These are phyloP conservation scores for Aspergillus caelatus DNA, from an alignment of 2,329 filamentous ascomycete species.

Conservation along the genomic window DNA sequence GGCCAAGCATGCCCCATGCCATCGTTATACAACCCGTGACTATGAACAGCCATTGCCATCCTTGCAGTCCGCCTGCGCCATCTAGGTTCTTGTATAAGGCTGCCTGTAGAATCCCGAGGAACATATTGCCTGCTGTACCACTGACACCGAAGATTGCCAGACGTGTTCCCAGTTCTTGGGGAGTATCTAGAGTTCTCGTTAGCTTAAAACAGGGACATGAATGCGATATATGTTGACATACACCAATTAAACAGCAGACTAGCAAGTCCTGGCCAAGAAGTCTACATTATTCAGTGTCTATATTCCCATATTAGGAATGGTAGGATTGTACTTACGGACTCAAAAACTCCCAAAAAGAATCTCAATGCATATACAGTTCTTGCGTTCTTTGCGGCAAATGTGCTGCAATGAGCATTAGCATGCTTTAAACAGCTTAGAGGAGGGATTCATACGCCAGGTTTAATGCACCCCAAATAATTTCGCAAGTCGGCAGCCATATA, in stretches of 20 bases:
- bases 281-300: conserved; percentile 1
- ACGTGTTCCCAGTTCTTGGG: conserved; percentile 17
- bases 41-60: conserved; percentile 12
- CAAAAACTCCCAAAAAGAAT: conserved; percentile 42
- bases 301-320: neutral
- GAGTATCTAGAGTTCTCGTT: conserved; percentile 7
- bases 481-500: conserved; percentile 20
- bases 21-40: conserved; percentile 20
- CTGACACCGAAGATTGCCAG: conserved; percentile 22
- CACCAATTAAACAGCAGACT: conserved; percentile 24
- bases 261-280: conserved; percentile 36
- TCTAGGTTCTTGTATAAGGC: conserved; percentile 22
- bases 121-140: conserved; percentile 20
- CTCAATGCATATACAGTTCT: conserved; percentile 39
- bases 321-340: conserved; percentile 20
- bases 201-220: neutral
- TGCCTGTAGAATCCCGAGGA: conserved; percentile 21
- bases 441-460: conserved; percentile 19
- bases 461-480: conserved; percentile 33
- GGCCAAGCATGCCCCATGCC: conserved; percentile 19
- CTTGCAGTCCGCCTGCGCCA: conserved; percentile 10
- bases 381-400: conserved; percentile 30
- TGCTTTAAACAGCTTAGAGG: neutral
- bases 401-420: neutral
- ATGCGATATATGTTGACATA: neutral